These are phyloP conservation scores for Pestalotiopsis fici DNA, from an alignment of 2,329 filamentous ascomycete genomes.

Conservation along the genomic window DNA sequence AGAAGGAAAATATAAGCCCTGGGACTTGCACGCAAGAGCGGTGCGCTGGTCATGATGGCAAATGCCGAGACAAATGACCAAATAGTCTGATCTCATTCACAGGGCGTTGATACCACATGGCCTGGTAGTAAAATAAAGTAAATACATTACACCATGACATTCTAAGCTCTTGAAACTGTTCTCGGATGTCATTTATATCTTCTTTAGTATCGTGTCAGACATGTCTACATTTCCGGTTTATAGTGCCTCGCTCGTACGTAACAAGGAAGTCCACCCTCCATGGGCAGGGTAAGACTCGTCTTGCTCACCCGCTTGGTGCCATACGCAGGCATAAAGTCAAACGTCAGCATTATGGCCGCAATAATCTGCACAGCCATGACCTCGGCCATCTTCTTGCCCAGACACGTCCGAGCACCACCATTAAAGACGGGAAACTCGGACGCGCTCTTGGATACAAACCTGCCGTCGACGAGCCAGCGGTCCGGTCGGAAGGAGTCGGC, in stretches of 20 bases:
- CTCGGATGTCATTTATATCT: neutral
- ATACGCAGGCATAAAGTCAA: conserved; percentile 50
- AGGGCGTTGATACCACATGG: too few species aligned
- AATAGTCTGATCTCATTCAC: too few species aligned
- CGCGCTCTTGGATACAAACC: conserved; percentile 44
- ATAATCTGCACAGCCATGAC: conserved; percentile 58
- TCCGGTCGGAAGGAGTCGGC: conserved; percentile 57
- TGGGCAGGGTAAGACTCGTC: conserved; percentile 64
- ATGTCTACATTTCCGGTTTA: conserved; percentile 1
- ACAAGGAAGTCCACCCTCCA: conserved; percentile 61
- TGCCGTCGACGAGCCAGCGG: conserved; percentile 52
- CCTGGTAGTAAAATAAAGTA: too few species aligned
- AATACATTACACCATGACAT: too few species aligned
- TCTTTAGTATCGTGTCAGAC: neutral
- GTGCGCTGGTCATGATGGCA: too few species aligned
- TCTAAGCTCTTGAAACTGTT: neutral
- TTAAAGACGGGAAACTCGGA: conserved; percentile 67
- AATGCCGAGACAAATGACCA: too few species aligned
- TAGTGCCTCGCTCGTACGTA: conserved; percentile 28
- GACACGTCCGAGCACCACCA: conserved; percentile 59
- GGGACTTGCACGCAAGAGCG: too few species aligned
- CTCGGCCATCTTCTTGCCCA: conserved; percentile 68
- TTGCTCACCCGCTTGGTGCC: conserved; percentile 53
- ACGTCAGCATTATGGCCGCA: conserved; percentile 46
- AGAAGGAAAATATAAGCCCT: too few species aligned